Evolutionary conservation across 1,139 yeast species (phyloP), one percentile per base, ranked within the genome.

Genomic region (Arxiozyma heterogenica): DNA sequence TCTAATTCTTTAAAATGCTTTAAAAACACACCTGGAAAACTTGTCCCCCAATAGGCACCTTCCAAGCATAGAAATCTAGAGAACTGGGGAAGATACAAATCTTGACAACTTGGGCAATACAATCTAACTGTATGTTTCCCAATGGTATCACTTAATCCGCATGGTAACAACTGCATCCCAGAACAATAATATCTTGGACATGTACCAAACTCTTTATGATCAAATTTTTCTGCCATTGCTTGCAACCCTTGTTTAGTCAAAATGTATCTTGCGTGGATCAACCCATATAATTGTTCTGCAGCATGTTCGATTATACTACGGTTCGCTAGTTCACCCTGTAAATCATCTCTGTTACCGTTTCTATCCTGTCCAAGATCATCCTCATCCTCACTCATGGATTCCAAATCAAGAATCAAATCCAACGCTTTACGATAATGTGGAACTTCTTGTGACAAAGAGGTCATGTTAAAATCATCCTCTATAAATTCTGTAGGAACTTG

Each of bases 41-140:
- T 84, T 1, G 98, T 89, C 8, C 98, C 98, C 73, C 94, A 93
- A 65, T 85, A 93, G 0, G 98, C 96, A 4, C 98, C 98, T 69
- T 93, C 98, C 51, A 93, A 82, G 65, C 87, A 87, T 58, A 87
- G 74, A 70, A 87, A 91, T 58, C 96, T 77, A 22, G 94, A 83
- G 57, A 90, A 84, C 57, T 85, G 83, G 1, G 98, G 98, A 54
- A 89, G 73, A 70, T 93, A 93, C 47, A 91, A 77, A 66, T 93
- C 98, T 67, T 85, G 83, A 71, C 98, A 93, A 67, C 94, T 84
- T 1, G 98, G 98, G 72, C 98, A 93, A 69, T 83, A 93, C 53
- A 94, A 77, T 61, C 97, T 74, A 44, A 94, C 96, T 0, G 96
- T 88, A 68, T 90, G 96, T 61, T 82, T 83, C 7, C 97, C 97